Conservation (phyloP, 805 yeast genomes). For the Ogataea wickerhamii region DNA sequence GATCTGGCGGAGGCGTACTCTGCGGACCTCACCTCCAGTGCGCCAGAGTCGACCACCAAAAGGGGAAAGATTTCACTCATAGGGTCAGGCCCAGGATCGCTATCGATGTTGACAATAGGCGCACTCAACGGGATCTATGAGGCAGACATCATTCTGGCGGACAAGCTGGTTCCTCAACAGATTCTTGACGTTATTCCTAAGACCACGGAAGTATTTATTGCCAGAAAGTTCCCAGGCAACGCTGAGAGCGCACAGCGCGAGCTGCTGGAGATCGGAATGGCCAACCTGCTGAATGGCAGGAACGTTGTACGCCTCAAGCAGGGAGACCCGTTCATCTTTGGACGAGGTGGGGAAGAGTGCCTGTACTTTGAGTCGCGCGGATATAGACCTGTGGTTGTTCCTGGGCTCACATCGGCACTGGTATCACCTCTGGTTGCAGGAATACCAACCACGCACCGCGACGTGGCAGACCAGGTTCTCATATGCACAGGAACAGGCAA, state of each 20-base stretch:
- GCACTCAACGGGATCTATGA: conserved; percentile 75
- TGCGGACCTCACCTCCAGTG: neutral
- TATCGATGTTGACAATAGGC: conserved; percentile 76
- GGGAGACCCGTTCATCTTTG: conserved; percentile 96
- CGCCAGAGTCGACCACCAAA: conserved; percentile 1
- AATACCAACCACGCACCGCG: conserved; percentile 90
- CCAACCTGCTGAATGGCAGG: conserved; percentile 59
- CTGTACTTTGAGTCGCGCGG: conserved; percentile 66
- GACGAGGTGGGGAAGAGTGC: conserved; percentile 94
- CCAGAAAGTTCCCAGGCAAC: conserved; percentile 93
- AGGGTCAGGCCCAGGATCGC: conserved; percentile 93
- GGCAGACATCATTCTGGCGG: conserved; percentile 85
- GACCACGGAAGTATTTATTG: conserved; percentile 73
- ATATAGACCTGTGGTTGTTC: conserved; percentile 66
- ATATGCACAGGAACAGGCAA: conserved; percentile 95
- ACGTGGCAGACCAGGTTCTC: conserved; percentile 86
- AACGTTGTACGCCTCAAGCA: conserved; percentile 88
- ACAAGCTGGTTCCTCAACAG: conserved; percentile 86
- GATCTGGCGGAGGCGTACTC: conserved; percentile 42
- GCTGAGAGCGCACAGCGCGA: conserved; percentile 93
- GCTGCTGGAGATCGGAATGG: conserved; percentile 67
- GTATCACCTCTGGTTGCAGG: conserved; percentile 80
- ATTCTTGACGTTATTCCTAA: conserved; percentile 80
- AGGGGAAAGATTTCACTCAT: conserved; percentile 72
- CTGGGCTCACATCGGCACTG: conserved; percentile 87